phyloP scores from a whole-genome alignment of 176 grass and related monocot species.

The Carex myosuroides region DNA sequence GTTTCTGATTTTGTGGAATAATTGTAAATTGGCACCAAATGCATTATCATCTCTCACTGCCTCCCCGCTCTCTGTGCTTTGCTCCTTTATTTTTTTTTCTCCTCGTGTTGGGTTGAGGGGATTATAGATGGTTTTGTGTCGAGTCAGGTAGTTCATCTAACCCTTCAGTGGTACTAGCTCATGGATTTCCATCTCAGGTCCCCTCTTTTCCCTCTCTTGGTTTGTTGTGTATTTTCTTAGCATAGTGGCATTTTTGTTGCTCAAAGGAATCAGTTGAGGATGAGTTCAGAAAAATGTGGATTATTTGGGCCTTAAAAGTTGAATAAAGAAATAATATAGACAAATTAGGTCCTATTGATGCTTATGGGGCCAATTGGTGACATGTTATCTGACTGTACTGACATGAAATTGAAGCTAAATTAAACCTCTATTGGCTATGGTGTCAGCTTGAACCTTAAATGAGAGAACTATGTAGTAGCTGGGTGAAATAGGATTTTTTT shows the following conservation, averaged over 20 bases:
- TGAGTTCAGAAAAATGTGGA: not conserved
- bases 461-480: not conserved
- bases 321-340: not conserved
- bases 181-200: slow-evolving; percentile 94
- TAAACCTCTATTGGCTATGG: not conserved
- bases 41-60: not conserved
- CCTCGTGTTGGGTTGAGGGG: not conserved
- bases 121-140: slow-evolving; percentile 75
- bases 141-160: slow-evolving; percentile 67
- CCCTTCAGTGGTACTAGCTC: slow-evolving; percentile 63
- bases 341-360: not conserved
- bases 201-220: not conserved
- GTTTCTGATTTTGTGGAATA: not conserved
- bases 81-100: not conserved
- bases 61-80: not conserved
- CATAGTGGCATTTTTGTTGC: not conserved
- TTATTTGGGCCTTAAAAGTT: not conserved
- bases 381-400: not conserved
- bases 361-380: not conserved
- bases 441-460: no score
- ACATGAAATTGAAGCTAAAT: not conserved
- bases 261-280: not conserved
- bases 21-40: not conserved
- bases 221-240: not conserved
- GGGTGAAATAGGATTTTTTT: not conserved